Evolutionary conservation across 1,284 basidiomycete genomes (phyloP).

Genomic region (Ustilago nuda): DNA sequence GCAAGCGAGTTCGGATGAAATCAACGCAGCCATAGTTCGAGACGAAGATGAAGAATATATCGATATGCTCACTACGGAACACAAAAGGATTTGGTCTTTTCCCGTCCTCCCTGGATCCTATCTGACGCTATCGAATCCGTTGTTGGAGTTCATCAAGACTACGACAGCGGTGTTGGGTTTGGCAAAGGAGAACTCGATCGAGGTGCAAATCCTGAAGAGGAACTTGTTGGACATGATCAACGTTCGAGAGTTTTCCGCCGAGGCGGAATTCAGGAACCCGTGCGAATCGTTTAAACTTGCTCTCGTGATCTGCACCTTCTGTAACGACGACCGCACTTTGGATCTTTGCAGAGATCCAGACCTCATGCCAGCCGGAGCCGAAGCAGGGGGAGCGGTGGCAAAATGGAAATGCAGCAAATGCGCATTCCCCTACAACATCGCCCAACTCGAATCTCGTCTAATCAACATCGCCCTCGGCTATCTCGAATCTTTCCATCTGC

Average conservation of each 20-base stretch:
- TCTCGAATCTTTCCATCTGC: slow-evolving; percentile 83
- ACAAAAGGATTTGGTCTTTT: slow-evolving; percentile 75
- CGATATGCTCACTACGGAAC: slow-evolving; percentile 48
- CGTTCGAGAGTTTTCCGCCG: slow-evolving; percentile 79
- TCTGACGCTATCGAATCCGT: slow-evolving; percentile 78
- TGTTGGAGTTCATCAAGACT: slow-evolving; percentile 91
- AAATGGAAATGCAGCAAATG: slow-evolving; percentile 74
- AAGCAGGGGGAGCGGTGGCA: slow-evolving; percentile 9
- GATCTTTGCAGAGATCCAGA: slow-evolving; percentile 95
- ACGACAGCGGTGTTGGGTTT: slow-evolving; percentile 80
- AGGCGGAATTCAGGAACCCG: slow-evolving; percentile 78
- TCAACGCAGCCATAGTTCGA: slow-evolving; percentile 73
- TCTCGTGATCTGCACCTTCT: slow-evolving; percentile 89
- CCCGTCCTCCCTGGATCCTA: slow-evolving; percentile 89
- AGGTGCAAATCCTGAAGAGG: slow-evolving; percentile 87
- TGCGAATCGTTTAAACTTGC: slow-evolving; percentile 89
- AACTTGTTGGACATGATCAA: slow-evolving; percentile 89
- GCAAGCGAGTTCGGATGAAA: slow-evolving; percentile 36
- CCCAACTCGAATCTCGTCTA: slow-evolving; percentile 85
- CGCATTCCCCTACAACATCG: slow-evolving; percentile 86
- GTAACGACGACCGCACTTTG: slow-evolving; percentile 88
- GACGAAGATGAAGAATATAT: slow-evolving; percentile 73
- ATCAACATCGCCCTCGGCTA: slow-evolving; percentile 81
- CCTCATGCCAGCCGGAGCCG: slow-evolving; percentile 74
- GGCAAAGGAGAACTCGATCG: slow-evolving; percentile 81